phyloP scores from a whole-genome alignment of 2,329 filamentous ascomycete genomes.

The Trematosphaeria pertusa region DNA sequence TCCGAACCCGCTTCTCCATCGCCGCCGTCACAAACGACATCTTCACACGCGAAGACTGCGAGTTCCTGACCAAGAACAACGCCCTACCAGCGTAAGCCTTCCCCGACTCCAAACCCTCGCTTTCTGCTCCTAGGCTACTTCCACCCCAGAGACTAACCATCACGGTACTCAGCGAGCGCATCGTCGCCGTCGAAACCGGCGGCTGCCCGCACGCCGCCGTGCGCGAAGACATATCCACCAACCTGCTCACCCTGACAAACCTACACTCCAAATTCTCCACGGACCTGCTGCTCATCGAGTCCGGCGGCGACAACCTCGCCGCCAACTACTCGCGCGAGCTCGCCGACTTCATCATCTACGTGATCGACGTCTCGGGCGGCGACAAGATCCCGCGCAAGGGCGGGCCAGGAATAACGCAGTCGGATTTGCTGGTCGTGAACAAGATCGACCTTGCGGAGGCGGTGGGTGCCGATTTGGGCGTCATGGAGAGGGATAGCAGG shows the following conservation, averaged over 20 bases:
- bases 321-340: constrained; percentile 96
- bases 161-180: constrained; percentile 71
- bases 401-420: constrained; percentile 95
- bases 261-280: constrained; percentile 81
- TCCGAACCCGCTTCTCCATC: constrained; percentile 82
- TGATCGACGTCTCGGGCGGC: constrained; percentile 94
- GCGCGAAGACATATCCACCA: constrained; percentile 93
- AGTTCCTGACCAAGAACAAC: constrained; percentile 88
- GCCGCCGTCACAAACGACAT: constrained; percentile 99
- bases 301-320: constrained; percentile 93
- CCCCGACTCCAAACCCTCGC: neutral
- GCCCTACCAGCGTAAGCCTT: constrained; percentile 71
- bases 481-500: constrained; percentile 94
- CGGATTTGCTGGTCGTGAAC: constrained; percentile 91
- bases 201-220: constrained; percentile 97
- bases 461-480: constrained; percentile 85
- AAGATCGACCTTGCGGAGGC: constrained; percentile 94
- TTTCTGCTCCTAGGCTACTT: neutral
- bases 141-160: too few species aligned
- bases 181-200: constrained; percentile 95
- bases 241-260: constrained; percentile 90
- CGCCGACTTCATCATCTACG: constrained; percentile 97
- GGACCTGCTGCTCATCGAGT: constrained; percentile 92
- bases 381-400: constrained; percentile 98
- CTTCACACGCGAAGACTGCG: constrained; percentile 96